Evolutionary conservation across 1,284 basidiomycete genomes (phyloP), one percentile per base, ranked within the genome.

Genomic region (Leccinum variabile): DNA sequence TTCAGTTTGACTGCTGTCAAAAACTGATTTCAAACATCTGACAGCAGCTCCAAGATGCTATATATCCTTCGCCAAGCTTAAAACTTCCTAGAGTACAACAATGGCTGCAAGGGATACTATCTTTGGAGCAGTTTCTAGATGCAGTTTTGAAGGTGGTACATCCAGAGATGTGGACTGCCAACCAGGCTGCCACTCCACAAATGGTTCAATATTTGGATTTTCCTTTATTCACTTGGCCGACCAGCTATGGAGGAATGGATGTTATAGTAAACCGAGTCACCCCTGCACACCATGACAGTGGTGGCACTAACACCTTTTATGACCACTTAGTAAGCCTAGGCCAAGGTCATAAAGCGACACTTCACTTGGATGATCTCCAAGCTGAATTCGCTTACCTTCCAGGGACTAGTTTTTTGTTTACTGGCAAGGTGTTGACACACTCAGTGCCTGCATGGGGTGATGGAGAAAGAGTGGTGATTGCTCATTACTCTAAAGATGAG

Each of bases 401-500:
- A 50, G 59, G 59, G 1, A 61, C 63, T n/a, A 25, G 41, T 13
- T 6, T 56, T 1, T 49, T 35, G 18, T 39, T 63, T 13, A 5
- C 57, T 16, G 57, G 63, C 2, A 59, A 41, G 33, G 44, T 30
- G n/a, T 46, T 63, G 16, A 10, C 5, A 7, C 54, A 64, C 18
- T 63, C 37, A 0, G 54, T 64, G 6, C 56, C 53, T 32, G 5
- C 5, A 9, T 59, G 62, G 57, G 16, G 7, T 11, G 10, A 49
- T 41, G 62, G n/a, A 5, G 54, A 64, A 25, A 59, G 63, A 22
- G 44, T 63, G 16, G 61, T 41, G 5, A 22, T 64, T 33, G 46
- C 57, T 35, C 60, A 65, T 35, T 66, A 65, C 37, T 33, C 56
- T 9, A 65, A 65, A 41, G 64, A 65, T 58, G 56, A 65, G 41